Conservation (phyloP, 202 grass and related monocot genomes). For the Digitaria exilis region DNA sequence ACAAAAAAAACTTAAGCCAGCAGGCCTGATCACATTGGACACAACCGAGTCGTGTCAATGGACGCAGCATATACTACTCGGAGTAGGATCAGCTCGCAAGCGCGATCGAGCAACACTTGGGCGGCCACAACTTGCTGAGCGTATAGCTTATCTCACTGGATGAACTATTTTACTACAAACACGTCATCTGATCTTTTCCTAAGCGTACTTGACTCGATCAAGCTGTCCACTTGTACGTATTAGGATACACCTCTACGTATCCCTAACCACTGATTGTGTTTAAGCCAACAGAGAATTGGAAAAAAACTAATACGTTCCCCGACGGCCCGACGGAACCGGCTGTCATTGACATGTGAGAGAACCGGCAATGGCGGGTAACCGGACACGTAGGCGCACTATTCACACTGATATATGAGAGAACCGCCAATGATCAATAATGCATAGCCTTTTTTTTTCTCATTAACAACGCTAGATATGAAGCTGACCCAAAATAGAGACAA, state of each 20-base stretch:
- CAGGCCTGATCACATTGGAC: slow-evolving; percentile 11
- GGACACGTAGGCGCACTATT: slow-evolving; percentile 4
- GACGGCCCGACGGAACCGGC: background rate
- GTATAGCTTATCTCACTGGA: background rate
- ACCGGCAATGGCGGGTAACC: background rate
- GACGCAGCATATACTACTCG: background rate
- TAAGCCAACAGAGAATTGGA: background rate
- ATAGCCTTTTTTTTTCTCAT: background rate
- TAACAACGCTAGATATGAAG: background rate
- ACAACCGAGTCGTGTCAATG: slow-evolving; percentile 3
- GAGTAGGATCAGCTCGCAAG: background rate
- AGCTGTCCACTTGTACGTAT: slow-evolving; percentile 4
- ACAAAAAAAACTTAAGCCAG: background rate
- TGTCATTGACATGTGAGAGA: slow-evolving; percentile 5
- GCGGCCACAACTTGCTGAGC: background rate
- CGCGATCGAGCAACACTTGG: slow-evolving; percentile 30
- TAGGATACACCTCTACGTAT: background rate
- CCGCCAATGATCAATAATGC: background rate
- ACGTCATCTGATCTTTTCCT: background rate
- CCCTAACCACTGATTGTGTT: background rate
- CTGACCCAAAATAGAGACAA: background rate
- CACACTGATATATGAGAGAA: background rate
- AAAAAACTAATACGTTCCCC: background rate
- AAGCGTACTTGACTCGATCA: background rate
- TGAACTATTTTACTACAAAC: background rate